Evolutionary conservation across 371 early-diverging fungal genomes (phyloP).

Genomic region (Smittium mucronatum): DNA sequence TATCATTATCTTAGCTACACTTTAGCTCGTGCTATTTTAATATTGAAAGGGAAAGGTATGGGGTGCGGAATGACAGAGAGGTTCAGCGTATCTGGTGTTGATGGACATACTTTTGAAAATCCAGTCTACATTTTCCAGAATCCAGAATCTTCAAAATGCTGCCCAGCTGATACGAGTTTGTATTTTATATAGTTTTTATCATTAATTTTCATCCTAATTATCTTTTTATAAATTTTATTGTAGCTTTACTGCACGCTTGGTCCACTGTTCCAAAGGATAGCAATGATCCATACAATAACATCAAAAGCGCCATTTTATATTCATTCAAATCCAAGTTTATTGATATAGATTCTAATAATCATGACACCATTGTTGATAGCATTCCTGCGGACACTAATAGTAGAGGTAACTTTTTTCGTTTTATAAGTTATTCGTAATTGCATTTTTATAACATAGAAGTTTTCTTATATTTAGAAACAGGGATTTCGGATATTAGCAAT

Average conservation of each 20-base stretch:
- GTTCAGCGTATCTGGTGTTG: background rate
- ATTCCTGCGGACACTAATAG: background rate
- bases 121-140: conserved; percentile 6
- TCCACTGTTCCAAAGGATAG: background rate
- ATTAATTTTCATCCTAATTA: background rate
- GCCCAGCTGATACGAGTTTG: conserved; percentile 4
- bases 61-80: too few relatives aligned
- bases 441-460: background rate
- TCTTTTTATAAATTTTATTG: background rate
- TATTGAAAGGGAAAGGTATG: conserved; percentile 1
- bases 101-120: background rate
- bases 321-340: background rate
- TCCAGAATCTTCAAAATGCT: background rate
- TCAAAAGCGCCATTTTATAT: background rate
- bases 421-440: background rate
- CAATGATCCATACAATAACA: background rate
- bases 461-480: background rate
- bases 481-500: background rate
- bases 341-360: background rate
- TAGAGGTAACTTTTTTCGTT: background rate
- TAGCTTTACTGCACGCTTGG: background rate
- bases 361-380: background rate
- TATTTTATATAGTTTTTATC: background rate
- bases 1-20: background rate
- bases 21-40: conserved; percentile 5